A percentile compares a stretch with the other conserved stretches of the same genome.
phyloP scores from a whole-genome alignment of 2,329 filamentous ascomycete species.

The Pseudocercospora macadamiae region DNA sequence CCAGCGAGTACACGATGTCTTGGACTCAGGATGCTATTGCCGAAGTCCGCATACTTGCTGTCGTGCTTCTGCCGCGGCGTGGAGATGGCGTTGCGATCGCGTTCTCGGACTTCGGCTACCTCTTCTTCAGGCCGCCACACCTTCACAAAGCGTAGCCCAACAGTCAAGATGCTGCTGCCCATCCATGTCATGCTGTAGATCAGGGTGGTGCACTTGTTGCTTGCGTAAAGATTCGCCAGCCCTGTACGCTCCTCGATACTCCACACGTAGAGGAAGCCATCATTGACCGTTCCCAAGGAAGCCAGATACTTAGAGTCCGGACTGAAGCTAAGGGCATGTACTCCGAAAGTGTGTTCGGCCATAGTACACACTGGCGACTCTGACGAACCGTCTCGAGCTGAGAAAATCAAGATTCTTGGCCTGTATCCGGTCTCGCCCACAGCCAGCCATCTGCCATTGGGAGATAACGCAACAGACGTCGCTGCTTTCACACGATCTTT shows the following conservation, averaged over 20 bases:
- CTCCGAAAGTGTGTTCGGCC: constrained; percentile 86
- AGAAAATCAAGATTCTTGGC: constrained; percentile 88
- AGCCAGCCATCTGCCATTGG: constrained; percentile 83
- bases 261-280: constrained; percentile 94
- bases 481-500: constrained; percentile 92
- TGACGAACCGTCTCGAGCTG: constrained; percentile 72
- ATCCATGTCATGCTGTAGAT: constrained; percentile 90
- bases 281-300: constrained; percentile 84
- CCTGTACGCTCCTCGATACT: constrained; percentile 80
- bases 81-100: constrained; percentile 23
- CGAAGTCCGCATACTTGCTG: constrained; percentile 33
- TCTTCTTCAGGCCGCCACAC: constrained; percentile 83
- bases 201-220: constrained; percentile 88
- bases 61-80: constrained; percentile 40
- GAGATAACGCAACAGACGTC: constrained; percentile 85
- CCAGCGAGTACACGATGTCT: constrained; percentile 74
- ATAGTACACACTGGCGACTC: constrained; percentile 84
- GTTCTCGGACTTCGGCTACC: constrained; percentile 23
- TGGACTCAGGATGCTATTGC: constrained; percentile 42
- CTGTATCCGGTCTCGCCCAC: constrained; percentile 95
- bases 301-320: constrained; percentile 83
- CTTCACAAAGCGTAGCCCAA: constrained; percentile 90
- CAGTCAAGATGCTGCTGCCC: constrained; percentile 78
- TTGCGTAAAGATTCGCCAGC: constrained; percentile 75
- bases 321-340: constrained; percentile 87